Evolutionary conservation across 345 rosid species (phyloP).

Genomic region (Salix viminalis): DNA sequence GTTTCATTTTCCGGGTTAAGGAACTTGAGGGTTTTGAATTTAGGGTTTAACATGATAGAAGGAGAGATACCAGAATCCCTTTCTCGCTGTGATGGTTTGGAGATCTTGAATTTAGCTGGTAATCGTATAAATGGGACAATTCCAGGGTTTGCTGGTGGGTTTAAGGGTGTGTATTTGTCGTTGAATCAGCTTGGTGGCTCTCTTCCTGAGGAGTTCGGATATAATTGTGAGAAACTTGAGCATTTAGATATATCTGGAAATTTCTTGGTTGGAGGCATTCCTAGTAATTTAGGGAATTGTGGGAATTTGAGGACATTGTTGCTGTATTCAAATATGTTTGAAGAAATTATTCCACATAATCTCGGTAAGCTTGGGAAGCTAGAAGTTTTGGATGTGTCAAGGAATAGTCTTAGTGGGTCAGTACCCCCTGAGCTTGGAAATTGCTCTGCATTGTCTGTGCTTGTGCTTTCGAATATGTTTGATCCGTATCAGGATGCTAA

Average conservation of each 20-base stretch:
- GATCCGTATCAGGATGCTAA: constrained; percentile 41
- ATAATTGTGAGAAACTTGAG: constrained; percentile 62
- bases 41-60: constrained; percentile 62
- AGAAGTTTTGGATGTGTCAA: constrained; percentile 80
- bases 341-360: constrained; percentile 61
- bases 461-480: constrained; percentile 64
- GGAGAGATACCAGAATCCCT: constrained; percentile 62
- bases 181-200: constrained; percentile 56
- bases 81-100: constrained; percentile 35
- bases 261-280: constrained; percentile 59
- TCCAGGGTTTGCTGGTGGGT: constrained; percentile 61
- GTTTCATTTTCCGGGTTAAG: constrained; percentile 41
- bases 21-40: constrained; percentile 62
- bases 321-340: constrained; percentile 67
- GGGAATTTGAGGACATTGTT: constrained; percentile 50
- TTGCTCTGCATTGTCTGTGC: constrained; percentile 60
- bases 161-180: constrained; percentile 57
- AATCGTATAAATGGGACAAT: constrained; percentile 66
- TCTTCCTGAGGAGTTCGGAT: constrained; percentile 60
- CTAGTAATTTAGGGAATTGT: constrained; percentile 67
- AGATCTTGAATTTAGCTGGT: constrained; percentile 70
- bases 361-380: constrained; percentile 71
- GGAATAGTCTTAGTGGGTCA: constrained; percentile 70
- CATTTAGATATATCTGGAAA: constrained; percentile 86
- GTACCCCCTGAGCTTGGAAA: constrained; percentile 74